phyloP scores from a whole-genome alignment of 345 rosid genomes.

The Hypericum perforatum region DNA sequence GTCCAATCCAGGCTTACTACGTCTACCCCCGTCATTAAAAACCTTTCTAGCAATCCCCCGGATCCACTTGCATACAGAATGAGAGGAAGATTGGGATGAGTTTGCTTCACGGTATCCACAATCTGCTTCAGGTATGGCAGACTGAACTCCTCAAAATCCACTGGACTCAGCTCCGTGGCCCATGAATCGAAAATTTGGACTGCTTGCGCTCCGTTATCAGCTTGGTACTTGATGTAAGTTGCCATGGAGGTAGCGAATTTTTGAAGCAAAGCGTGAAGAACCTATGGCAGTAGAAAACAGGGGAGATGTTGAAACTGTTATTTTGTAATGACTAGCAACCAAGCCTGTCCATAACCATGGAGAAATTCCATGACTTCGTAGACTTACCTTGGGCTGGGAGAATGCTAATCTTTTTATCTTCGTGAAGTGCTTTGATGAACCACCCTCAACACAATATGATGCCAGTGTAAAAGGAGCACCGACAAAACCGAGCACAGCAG shows the following conservation, averaged over 20 bases:
- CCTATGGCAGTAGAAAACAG: conserved; percentile 22
- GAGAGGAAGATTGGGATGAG: conserved; percentile 80
- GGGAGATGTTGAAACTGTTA: neutral
- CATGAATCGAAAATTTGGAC: conserved; percentile 96
- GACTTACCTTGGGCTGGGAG: conserved; percentile 76
- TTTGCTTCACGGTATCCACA: conserved; percentile 67
- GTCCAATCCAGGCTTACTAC: conserved; percentile 99
- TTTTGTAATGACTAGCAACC: neutral
- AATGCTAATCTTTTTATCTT: conserved; percentile 81
- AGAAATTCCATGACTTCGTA: neutral
- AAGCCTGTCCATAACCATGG: neutral
- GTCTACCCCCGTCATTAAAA: conserved; percentile 74
- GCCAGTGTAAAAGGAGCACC: conserved; percentile 99
- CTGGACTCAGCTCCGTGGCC: conserved; percentile 97
- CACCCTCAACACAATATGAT: conserved; percentile 89
- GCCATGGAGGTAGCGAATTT: conserved; percentile 88
- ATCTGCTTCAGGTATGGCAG: conserved; percentile 84
- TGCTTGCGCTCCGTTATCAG: conserved; percentile 88
- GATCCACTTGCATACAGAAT: conserved; percentile 93
- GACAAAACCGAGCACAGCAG: conserved; percentile 88
- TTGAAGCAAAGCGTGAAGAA: conserved; percentile 72
- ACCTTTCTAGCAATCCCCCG: conserved; percentile 88
- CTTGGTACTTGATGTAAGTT: conserved; percentile 72
- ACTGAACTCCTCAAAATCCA: conserved; percentile 86
- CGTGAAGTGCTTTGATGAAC: conserved; percentile 87